Percentiles rank a stretch among this genome's conserved stretches.
These are phyloP conservation scores for Pyrenophora seminiperda DNA, from an alignment of 2,329 filamentous ascomycete species.

Conservation along the genomic window DNA sequence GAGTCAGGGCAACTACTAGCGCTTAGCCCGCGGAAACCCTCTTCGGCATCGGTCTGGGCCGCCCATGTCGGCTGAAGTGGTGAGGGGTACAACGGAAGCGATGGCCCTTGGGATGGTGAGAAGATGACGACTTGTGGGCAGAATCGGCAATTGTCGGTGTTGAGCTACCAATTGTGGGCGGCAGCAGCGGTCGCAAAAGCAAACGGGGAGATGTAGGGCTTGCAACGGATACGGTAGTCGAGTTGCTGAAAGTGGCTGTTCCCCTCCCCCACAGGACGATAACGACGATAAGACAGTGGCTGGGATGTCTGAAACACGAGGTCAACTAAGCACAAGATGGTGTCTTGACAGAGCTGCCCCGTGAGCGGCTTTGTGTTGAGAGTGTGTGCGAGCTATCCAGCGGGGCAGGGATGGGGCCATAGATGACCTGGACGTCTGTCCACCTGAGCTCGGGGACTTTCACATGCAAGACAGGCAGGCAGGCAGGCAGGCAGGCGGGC, in stretches of 20 bases:
- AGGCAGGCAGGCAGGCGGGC: no score
- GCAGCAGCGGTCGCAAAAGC: conserved; percentile 18
- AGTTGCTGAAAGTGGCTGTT: conserved; percentile 11
- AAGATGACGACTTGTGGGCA: conserved; percentile 6
- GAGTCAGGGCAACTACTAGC: conserved; percentile 13
- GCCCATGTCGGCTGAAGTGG: conserved; percentile 16
- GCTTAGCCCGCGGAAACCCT: conserved; percentile 2
- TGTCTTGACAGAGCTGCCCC: conserved; percentile 32
- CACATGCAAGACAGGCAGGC: conserved; percentile 33
- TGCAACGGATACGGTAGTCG: conserved; percentile 7
- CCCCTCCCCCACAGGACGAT: conserved; percentile 31
- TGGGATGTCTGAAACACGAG: conserved; percentile 14
- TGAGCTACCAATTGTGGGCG: conserved; percentile 10
- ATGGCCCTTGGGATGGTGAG: conserved; percentile 8
- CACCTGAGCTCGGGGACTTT: conserved; percentile 34
- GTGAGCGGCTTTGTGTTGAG: conserved; percentile 30
- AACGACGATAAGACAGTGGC: conserved; percentile 30
- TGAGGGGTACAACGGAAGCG: conserved; percentile 24
- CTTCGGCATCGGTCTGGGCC: conserved; percentile 14
- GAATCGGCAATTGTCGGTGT: conserved; percentile 27
- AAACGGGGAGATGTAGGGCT: conserved; percentile 4
- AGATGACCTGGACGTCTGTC: conserved; percentile 26
- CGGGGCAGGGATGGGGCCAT: conserved; percentile 10
- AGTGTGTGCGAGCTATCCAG: conserved; percentile 2
- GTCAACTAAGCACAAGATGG: conserved; percentile 27